Evolutionary conservation across 2,329 filamentous ascomycete species (phyloP).

Genomic region (Penicillium corylophilum): DNA sequence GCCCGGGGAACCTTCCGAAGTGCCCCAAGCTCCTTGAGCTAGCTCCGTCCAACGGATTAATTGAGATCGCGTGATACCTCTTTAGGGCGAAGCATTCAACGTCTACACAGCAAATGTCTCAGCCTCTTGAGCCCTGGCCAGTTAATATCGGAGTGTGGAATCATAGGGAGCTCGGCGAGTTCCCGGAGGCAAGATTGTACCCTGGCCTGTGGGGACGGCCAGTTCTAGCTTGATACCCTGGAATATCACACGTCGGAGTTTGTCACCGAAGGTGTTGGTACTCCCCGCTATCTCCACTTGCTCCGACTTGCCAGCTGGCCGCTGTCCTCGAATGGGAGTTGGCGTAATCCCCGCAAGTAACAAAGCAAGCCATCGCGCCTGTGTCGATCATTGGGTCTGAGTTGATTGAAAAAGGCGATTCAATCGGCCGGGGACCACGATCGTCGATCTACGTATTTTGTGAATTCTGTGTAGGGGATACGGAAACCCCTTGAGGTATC

Average conservation of each 20-base stretch:
- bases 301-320: neutral
- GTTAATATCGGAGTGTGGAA: neutral
- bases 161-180: neutral
- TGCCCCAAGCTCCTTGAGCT: neutral
- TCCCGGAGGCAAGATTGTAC: neutral
- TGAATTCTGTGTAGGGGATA: too few relatives aligned
- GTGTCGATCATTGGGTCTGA: neutral
- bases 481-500: too few relatives aligned
- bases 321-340: neutral
- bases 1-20: neutral
- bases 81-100: neutral
- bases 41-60: neutral
- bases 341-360: neutral
- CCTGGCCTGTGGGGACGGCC: neutral
- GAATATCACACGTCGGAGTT: neutral
- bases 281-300: neutral
- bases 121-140: neutral
- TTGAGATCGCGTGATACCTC: neutral
- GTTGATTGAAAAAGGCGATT: neutral
- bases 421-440: too few relatives aligned
- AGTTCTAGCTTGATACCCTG: neutral
- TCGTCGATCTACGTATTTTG: neutral
- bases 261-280: neutral
- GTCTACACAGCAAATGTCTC: neutral
- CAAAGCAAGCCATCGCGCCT: neutral